Evolutionary conservation across 2,329 filamentous ascomycete species (phyloP), one percentile per base, ranked within the genome.

Genomic region (Penicillium brasilianum): DNA sequence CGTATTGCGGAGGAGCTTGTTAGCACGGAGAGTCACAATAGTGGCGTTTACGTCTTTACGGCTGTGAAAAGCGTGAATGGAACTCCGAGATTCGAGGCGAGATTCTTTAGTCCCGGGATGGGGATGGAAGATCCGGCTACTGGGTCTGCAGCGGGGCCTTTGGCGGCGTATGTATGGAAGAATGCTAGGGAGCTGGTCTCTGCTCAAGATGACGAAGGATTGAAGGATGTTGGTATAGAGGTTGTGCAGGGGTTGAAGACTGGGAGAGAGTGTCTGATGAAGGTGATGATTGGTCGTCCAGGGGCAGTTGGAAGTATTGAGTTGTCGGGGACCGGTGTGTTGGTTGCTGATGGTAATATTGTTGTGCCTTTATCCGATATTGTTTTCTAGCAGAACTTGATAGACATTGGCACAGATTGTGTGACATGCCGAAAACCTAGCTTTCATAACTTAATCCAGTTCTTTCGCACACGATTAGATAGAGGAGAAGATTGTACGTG

Each of bases 201-300:
- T n/a, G 44, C 14, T 9, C 14, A 10, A 9, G 25, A 5, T 2
- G 25, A 5, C 2, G 9, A 10, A 5, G 44, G 20, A 18, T 48
- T 16, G 3, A 11, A 4, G 44, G 3, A 14, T 28, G 44, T 30
- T n/a, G 44, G 20, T 16, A 11, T 30, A 3, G 25, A 30, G 16
- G 25, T 48, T 4, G 44, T 48, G 25, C 25, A 48, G 44, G 44
- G 44, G 5, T 30, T 48, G 44, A 48, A 30, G 16, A 48, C 25
- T 18, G 44, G 44, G 25, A n/a, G 44, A n/a, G 25, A 48, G 44
- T 48, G 44, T 30, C 30, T 48, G 44, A 30, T 48, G 44, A 48
- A 30, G 16, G 14, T 48, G 1, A 48, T 9, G 4, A 25, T 48
- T 0, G 44, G 25, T 48, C 14, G 44, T n/a, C 16, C n/a, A n/a